These are phyloP conservation scores for Mollisiaceae sp. DNA, from an alignment of 2,329 filamentous ascomycete genomes.

Conservation along the genomic window DNA sequence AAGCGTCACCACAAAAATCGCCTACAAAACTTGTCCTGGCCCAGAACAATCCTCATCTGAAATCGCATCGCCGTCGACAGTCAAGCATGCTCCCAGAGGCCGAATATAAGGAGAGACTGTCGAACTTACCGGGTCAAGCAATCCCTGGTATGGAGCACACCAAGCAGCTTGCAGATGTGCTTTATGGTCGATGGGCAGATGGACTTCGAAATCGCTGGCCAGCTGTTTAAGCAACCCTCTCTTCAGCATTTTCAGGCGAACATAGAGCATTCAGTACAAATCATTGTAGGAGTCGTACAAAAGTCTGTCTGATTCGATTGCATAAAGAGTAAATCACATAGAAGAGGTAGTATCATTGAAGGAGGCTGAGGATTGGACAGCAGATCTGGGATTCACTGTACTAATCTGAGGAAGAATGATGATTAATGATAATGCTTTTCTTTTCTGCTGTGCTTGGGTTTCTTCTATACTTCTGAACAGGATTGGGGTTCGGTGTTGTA, in stretches of 20 bases:
- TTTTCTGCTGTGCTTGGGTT: slow-evolving; percentile 18
- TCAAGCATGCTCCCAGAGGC: slow-evolving; percentile 52
- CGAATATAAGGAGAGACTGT: slow-evolving; percentile 49
- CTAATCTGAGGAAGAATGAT: slow-evolving; percentile 26
- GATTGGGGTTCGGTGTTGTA: slow-evolving; percentile 6
- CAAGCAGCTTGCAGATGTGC: slow-evolving; percentile 84
- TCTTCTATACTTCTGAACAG: slow-evolving; percentile 8
- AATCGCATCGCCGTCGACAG: slow-evolving; percentile 70
- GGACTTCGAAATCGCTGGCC: slow-evolving; percentile 77
- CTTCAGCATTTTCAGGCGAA: slow-evolving; percentile 26
- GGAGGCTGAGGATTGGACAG: slow-evolving; percentile 12
- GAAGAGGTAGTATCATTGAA: slow-evolving; percentile 11
- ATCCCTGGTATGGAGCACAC: slow-evolving; percentile 86
- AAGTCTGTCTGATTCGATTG: slow-evolving; percentile 24
- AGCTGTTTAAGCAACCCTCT: slow-evolving; percentile 36
- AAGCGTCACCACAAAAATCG: slow-evolving; percentile 48
- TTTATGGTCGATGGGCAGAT: slow-evolving; percentile 90
- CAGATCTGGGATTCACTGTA: slow-evolving; percentile 32
- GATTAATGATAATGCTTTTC: slow-evolving; percentile 34
- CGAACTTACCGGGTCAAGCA: slow-evolving; percentile 61
- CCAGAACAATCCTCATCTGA: slow-evolving; percentile 84
- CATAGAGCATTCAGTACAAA: slow-evolving; percentile 20
- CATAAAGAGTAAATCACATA: slow-evolving; percentile 25
- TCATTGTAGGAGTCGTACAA: slow-evolving; percentile 32
- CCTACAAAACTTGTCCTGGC: slow-evolving; percentile 72